Percentiles rank a stretch among this genome's conserved stretches.
Conservation (phyloP, 169 alveolate genomes). For the Plasmodium coatneyi region DNA sequence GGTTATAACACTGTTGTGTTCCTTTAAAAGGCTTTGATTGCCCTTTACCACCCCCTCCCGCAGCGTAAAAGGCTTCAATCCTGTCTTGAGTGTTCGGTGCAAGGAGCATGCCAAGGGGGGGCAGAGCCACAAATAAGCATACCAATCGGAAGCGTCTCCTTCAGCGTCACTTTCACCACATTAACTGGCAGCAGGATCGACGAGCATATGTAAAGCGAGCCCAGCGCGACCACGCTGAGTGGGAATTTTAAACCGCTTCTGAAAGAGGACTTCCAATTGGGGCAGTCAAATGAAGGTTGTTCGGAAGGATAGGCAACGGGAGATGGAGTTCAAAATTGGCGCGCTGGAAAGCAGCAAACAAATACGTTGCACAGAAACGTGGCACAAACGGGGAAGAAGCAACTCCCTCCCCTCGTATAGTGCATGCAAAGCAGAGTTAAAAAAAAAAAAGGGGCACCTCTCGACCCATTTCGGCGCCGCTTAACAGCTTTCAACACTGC, state of each 20-base stretch:
- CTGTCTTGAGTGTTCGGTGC: background rate
- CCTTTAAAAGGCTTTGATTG: background rate
- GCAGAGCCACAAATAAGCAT: background rate
- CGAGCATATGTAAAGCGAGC: background rate
- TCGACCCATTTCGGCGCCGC: background rate
- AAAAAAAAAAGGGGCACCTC: background rate
- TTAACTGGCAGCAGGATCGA: background rate
- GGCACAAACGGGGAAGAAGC: background rate
- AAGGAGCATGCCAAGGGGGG: background rate
- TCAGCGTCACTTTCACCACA: background rate
- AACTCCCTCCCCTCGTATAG: background rate
- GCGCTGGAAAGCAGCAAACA: background rate
- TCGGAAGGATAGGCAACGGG: background rate
- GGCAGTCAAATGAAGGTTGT: background rate
- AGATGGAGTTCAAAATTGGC: background rate
- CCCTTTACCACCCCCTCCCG: background rate
- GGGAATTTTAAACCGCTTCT: background rate
- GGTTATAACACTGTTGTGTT: background rate
- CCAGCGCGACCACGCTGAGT: background rate
- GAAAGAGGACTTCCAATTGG: background rate
- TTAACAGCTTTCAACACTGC: background rate
- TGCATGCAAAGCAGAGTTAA: background rate
- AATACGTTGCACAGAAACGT: background rate
- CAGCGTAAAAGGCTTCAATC: background rate
- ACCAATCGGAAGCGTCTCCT: background rate